These are phyloP conservation scores for Mycena sp. DNA, from an alignment of 1,284 basidiomycete species.

Conservation along the genomic window DNA sequence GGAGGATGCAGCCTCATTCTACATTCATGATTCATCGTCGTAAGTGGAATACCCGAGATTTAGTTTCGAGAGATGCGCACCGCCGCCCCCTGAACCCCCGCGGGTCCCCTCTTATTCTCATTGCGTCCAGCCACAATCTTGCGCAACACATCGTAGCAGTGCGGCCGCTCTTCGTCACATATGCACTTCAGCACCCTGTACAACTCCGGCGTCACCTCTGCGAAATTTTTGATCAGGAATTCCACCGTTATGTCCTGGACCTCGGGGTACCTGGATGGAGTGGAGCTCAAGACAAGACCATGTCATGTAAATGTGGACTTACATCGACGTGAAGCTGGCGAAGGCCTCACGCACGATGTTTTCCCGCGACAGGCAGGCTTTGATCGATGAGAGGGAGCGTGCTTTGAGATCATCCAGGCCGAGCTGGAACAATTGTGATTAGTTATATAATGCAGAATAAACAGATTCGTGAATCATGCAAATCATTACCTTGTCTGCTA, in stretches of 20 bases:
- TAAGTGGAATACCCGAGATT: too few relatives aligned
- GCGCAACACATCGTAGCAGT: slow-evolving; percentile 1
- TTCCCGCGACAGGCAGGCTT: neutral
- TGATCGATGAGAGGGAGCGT: neutral
- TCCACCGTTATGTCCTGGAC: slow-evolving; percentile 16
- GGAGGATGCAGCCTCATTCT: too few relatives aligned
- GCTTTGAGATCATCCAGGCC: slow-evolving; percentile 16
- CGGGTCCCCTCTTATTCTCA: too few relatives aligned
- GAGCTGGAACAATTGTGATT: neutral
- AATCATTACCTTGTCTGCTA: slow-evolving; percentile 7
- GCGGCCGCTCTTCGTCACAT: neutral
- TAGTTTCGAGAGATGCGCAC: too few relatives aligned
- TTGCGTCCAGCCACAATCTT: too few relatives aligned
- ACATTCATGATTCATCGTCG: too few relatives aligned
- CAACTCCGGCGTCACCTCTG: neutral
- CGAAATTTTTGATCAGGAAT: neutral
- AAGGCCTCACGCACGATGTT: slow-evolving; percentile 23
- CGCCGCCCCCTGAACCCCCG: too few relatives aligned
- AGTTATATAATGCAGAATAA: neutral
- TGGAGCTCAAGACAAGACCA: neutral
- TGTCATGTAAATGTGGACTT: neutral
- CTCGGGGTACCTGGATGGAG: slow-evolving; percentile 1
- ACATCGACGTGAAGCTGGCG: slow-evolving; percentile 22
- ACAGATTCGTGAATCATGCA: neutral
- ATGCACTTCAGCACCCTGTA: neutral